These are phyloP conservation scores for Cercospora beticola DNA, from an alignment of 2,329 filamentous ascomycete genomes.

Conservation along the genomic window DNA sequence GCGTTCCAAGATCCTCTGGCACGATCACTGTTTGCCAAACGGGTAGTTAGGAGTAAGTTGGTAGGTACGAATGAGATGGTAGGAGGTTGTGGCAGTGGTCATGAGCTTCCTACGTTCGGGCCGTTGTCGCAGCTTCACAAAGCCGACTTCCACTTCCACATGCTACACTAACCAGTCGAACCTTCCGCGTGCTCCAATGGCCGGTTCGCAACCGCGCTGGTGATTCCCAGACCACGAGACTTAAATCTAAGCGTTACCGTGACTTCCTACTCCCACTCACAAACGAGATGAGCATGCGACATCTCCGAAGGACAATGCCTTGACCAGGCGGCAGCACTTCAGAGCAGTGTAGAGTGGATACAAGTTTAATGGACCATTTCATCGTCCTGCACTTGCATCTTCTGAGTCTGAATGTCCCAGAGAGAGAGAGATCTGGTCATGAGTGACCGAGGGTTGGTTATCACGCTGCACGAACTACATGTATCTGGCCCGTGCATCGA, in stretches of 20 bases:
- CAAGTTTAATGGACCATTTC: too few relatives aligned
- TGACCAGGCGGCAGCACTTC: slow-evolving; percentile 29
- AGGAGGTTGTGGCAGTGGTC: neutral
- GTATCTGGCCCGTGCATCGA: too few relatives aligned
- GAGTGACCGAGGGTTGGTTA: neutral
- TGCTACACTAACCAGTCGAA: slow-evolving; percentile 8
- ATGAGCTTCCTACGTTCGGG: neutral
- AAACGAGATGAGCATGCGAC: neutral
- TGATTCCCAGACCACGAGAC: neutral
- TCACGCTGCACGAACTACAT: neutral
- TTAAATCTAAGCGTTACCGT: neutral
- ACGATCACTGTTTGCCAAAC: neutral
- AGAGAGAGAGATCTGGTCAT: neutral
- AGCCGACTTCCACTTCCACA: neutral
- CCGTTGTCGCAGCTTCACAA: neutral
- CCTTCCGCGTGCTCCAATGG: neutral
- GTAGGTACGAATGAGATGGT: neutral
- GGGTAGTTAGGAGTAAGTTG: neutral
- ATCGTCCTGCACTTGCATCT: neutral
- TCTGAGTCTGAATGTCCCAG: neutral
- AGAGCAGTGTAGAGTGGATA: slow-evolving; percentile 12
- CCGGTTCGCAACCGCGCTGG: neutral
- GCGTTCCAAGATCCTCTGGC: neutral
- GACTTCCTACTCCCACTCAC: neutral
- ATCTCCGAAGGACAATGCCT: slow-evolving; percentile 27